Percentiles rank a stretch among this genome's conserved stretches.
These are phyloP conservation scores for Cyclocybe aegerita DNA, from an alignment of 768 basidiomycete species.

Conservation along the genomic window DNA sequence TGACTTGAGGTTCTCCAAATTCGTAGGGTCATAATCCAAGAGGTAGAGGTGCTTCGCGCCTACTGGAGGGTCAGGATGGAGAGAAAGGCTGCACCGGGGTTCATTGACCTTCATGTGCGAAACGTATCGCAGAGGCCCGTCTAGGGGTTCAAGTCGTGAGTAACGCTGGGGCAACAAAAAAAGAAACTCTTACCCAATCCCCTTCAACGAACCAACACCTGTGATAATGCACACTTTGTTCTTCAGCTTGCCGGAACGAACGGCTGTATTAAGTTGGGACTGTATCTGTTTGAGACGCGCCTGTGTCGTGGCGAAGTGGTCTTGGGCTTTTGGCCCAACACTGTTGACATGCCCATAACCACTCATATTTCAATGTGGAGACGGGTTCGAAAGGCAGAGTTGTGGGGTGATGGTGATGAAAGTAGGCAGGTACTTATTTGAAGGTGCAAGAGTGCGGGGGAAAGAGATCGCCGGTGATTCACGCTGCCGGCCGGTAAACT, in stretches of 20 bases:
- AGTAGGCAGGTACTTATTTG: too few species aligned
- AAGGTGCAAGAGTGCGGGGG: too few species aligned
- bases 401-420: too few species aligned
- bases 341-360: conserved; percentile 33
- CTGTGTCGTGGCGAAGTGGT: conserved; percentile 59
- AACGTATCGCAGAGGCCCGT: conserved; percentile 69
- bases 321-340: conserved; percentile 35
- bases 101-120: conserved; percentile 74
- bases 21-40: conserved; percentile 63
- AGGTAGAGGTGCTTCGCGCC: conserved; percentile 80
- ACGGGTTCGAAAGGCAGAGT: not conserved
- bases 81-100: not conserved
- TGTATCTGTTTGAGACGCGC: conserved; percentile 68
- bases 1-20: conserved; percentile 69
- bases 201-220: conserved; percentile 82
- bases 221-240: conserved; percentile 88
- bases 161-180: not conserved
- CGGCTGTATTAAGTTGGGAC: conserved; percentile 56
- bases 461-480: too few species aligned
- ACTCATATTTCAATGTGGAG: conserved; percentile 24
- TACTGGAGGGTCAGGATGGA: conserved; percentile 26
- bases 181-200: conserved; percentile 70
- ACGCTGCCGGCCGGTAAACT: too few species aligned
- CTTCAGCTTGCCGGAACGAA: conserved; percentile 56
- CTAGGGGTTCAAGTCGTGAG: conserved; percentile 32